Evolutionary conservation across 805 yeast genomes (phyloP), one percentile per base, ranked within the genome.

Genomic region (Saccharomycopsis amapae): DNA sequence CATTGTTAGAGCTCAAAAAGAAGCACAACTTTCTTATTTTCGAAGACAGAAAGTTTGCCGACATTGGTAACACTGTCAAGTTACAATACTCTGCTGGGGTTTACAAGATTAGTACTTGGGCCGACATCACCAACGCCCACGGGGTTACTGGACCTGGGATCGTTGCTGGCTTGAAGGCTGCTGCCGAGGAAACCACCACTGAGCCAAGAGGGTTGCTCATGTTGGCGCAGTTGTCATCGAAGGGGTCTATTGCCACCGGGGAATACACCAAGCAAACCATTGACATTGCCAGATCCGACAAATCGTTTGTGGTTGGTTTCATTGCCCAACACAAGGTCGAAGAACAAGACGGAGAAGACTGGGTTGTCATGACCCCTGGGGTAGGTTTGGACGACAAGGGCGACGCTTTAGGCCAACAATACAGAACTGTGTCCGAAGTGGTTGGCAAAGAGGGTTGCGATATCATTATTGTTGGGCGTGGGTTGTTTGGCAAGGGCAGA

Each of bases 41-140:
- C 61, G 99, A 93, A 67, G 99, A 93, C 66, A 76, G 99, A 53
- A 93, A 93, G 67, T 93, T 93, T 65, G 98, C 99, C 20, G 99
- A 93, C 64, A 93, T 93, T 56, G 99, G 99, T 15, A 87, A 89
- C 60, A 93, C 98, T 1, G 98, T 93, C 45, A 89, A 90, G 66
- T 76, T 86, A 38, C 98, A 93, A 65, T 93, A 90, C 64, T 69
- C 84, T 26, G 86, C 94, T 32, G 98, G 98, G 38, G 81, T 86
- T 9, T 88, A 78, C 68, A 79, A 77, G 59, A 90, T 90, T 51
- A 93, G 95, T 12, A 68, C 79, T 57, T 93, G 98, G 98, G 79
- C 97, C 0, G 96, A 93, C 59, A 88, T 93, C 55, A 90, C 97
- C 30, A 93, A 93, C 63, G 97, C 97, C 0, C 98, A 93, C 58